Conservation (phyloP, 2,329 filamentous ascomycete species). For the Colletotrichum sojae region DNA sequence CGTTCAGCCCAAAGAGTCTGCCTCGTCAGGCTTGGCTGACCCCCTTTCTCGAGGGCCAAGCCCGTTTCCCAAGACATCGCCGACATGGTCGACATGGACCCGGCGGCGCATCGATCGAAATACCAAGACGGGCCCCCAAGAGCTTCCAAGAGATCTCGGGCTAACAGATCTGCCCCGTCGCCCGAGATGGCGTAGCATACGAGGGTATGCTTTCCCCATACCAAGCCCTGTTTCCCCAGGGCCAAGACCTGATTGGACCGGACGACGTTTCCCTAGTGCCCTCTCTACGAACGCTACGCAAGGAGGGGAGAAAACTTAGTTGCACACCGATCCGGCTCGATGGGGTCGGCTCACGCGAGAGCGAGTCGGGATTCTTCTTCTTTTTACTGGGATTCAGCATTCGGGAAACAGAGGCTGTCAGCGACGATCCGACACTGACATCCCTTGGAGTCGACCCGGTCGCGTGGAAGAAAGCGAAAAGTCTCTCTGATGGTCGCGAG, state of each 20-base stretch:
- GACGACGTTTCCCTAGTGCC: constrained; percentile 1
- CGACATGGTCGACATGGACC: too few relatives aligned
- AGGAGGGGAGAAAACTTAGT: constrained; percentile 1
- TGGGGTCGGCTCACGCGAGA: constrained; percentile 2
- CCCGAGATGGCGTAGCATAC: background rate
- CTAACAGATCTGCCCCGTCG: background rate
- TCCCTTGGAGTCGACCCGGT: background rate
- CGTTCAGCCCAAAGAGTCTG: too few relatives aligned
- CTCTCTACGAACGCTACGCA: background rate
- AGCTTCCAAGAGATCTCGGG: constrained; percentile 34
- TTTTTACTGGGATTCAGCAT: background rate
- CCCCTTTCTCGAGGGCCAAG: constrained; percentile 11
- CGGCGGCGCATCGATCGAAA: constrained; percentile 24
- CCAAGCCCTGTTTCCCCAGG: constrained; percentile 16
- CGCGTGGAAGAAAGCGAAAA: background rate
- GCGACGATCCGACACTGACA: constrained; percentile 19
- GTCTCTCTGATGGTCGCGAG: too few relatives aligned
- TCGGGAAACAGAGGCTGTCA: background rate
- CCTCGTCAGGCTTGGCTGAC: constrained; percentile 3
- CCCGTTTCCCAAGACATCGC: constrained; percentile 13
- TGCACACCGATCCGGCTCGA: constrained; percentile 7
- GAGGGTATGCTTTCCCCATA: background rate
- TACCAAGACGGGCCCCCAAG: constrained; percentile 38
- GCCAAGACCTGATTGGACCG: constrained; percentile 16
- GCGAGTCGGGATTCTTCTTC: too few relatives aligned